Conservation (phyloP, 2,329 filamentous ascomycete species). For the Ramularia endophylla region DNA sequence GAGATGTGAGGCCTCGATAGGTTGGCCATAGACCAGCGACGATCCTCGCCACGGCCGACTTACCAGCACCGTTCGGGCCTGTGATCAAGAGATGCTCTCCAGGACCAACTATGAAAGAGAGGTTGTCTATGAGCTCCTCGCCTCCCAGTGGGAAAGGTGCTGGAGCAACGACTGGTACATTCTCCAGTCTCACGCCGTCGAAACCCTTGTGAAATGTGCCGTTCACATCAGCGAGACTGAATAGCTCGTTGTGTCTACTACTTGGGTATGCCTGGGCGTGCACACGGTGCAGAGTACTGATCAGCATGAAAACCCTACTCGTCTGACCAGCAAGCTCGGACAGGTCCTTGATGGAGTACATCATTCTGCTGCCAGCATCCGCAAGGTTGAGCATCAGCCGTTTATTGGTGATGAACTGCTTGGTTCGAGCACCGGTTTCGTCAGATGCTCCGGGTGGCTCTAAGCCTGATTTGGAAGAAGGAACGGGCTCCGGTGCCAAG, state of each 20-base stretch:
- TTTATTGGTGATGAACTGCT: slow-evolving; percentile 99
- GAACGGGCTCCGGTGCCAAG: slow-evolving; percentile 51
- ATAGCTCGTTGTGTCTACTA: slow-evolving; percentile 68
- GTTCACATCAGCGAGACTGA: slow-evolving; percentile 84
- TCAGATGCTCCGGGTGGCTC: slow-evolving; percentile 14
- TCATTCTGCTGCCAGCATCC: slow-evolving; percentile 94
- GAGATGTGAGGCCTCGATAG: slow-evolving; percentile 85
- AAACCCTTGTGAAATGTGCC: slow-evolving; percentile 93
- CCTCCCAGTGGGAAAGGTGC: slow-evolving; percentile 82
- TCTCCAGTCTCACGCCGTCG: slow-evolving; percentile 86
- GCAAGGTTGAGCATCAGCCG: slow-evolving; percentile 95
- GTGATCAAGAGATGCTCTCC: slow-evolving; percentile 94
- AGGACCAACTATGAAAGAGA: slow-evolving; percentile 82
- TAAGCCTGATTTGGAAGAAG: slow-evolving; percentile 51
- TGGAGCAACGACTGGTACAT: slow-evolving; percentile 88
- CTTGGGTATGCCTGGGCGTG: slow-evolving; percentile 81
- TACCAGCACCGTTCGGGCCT: slow-evolving; percentile 90
- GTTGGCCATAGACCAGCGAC: slow-evolving; percentile 93
- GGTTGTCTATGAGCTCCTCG: slow-evolving; percentile 80
- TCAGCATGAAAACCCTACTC: slow-evolving; percentile 89
- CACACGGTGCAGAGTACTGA: slow-evolving; percentile 88
- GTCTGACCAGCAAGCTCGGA: slow-evolving; percentile 95
- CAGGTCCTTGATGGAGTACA: slow-evolving; percentile 99
- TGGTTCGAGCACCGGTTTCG: slow-evolving; percentile 67
- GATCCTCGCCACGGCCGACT: slow-evolving; percentile 79